Evolutionary conservation across 805 yeast genomes (phyloP).

Genomic region (Pichia gijzeniarum): DNA sequence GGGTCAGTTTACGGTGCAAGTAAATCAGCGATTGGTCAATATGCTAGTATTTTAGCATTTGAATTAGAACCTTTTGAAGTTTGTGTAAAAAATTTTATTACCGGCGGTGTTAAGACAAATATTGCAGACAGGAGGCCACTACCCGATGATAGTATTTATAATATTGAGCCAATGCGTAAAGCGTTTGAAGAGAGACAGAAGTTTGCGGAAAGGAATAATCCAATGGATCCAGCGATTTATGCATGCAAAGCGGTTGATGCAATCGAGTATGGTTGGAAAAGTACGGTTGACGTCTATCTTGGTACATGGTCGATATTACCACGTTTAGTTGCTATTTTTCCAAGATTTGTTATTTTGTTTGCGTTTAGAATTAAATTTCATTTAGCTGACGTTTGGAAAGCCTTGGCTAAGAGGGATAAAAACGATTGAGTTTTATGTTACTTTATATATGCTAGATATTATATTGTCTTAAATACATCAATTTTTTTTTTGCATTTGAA

Average conservation of each 20-base stretch:
- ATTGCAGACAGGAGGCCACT: conserved; percentile 61
- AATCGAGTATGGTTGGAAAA: conserved; percentile 32
- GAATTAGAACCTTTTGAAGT: conserved; percentile 73
- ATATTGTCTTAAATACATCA: background rate
- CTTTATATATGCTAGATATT: background rate
- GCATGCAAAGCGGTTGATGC: conserved; percentile 52
- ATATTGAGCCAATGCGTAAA: conserved; percentile 42
- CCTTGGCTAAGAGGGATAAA: conserved; percentile 18
- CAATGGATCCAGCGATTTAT: conserved; percentile 53
- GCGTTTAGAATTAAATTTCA: conserved; percentile 29
- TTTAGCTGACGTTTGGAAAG: conserved; percentile 30
- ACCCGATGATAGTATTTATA: conserved; percentile 49
- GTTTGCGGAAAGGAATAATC: conserved; percentile 54
- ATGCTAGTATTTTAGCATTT: conserved; percentile 52
- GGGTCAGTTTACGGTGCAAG: conserved; percentile 59
- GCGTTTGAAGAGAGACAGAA: conserved; percentile 46
- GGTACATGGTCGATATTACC: conserved; percentile 35
- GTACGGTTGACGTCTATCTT: conserved; percentile 45
- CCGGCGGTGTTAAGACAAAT: conserved; percentile 71
- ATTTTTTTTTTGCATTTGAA: background rate
- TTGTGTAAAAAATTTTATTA: conserved; percentile 58
- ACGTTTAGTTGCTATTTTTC: conserved; percentile 25
- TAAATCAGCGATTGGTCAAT: conserved; percentile 73
- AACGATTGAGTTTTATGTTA: background rate
- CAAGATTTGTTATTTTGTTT: conserved; percentile 23